Evolutionary conservation across 2,329 filamentous ascomycete species (phyloP), one percentile per base, ranked within the genome.

Genomic region (Paecilomyces sp.): DNA sequence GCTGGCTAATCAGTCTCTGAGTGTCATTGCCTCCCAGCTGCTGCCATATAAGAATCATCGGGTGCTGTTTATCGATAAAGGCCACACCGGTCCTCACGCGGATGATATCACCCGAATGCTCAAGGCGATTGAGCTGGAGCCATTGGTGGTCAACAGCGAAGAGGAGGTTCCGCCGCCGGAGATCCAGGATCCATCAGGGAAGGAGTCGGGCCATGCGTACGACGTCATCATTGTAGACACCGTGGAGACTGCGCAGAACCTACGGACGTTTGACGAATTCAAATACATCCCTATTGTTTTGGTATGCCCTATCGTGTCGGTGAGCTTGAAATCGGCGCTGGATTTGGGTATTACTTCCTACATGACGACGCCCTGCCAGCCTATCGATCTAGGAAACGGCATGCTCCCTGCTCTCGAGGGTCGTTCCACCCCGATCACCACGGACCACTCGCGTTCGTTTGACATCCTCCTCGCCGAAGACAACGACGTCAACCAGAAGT

Each of bases 211-310:
- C 60, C 82, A 88, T 66, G 83, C 88, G 0, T 96, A 94, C 74
- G 92, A 96, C 74, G 92, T 93, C 62, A 92, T 97, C 60, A 87
- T 97, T 60, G 91, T 96, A 54, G 92, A 96, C 72, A 92, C 90
- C 34, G 89, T 95, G 68, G 88, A 92, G 63, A 94, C 90, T 3
- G 92, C 92, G 5, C 83, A 90, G 63, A 85, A 87, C 66, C 77
- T 97, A 56, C 85, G 92, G 65, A 86, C 89, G 11, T 87, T 92
- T 56, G 90, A 96, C 69, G 90, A 92, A 71, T 95, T 96, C 81
- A 95, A 95, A 77, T 96, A 95, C 72, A 90, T 96, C 33, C 92
- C 92, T 2, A 90, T 97, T 65, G 92, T 97, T 33, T 85, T 97
- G 58, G 78, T 96, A 52, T 92, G 91, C n/a, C 91, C 92, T 0